Conservation (phyloP, 164 flowering plant species). For the Magnolia changhungtana region DNA sequence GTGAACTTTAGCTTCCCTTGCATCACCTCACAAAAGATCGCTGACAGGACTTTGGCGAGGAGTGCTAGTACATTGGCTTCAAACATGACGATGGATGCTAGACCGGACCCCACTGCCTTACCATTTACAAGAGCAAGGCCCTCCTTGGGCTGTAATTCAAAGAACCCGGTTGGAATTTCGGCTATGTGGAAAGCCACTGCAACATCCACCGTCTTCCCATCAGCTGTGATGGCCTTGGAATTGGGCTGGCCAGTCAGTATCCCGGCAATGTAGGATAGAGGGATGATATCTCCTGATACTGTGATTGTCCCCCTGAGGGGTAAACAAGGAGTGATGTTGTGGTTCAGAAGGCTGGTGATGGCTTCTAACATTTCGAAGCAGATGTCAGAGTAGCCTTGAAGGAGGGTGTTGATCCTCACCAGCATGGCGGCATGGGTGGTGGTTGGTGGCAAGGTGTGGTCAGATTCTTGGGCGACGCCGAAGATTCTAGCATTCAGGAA, state of each 20-base stretch:
- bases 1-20: too few relatives aligned
- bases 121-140: too few relatives aligned
- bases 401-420: constrained; percentile 62
- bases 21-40: too few relatives aligned
- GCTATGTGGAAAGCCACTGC: constrained; percentile 38
- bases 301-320: constrained; percentile 62
- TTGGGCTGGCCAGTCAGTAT: constrained; percentile 56
- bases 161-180: constrained; percentile 41
- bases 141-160: constrained; percentile 60
- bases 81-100: too few relatives aligned
- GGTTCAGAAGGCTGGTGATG: constrained; percentile 43
- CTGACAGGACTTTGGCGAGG: too few relatives aligned
- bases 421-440: too few relatives aligned
- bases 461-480: too few relatives aligned
- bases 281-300: constrained; percentile 33
- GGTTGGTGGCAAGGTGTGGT: too few relatives aligned
- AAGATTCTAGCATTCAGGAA: too few relatives aligned
- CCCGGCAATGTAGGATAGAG: constrained; percentile 52
- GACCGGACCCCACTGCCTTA: too few relatives aligned
- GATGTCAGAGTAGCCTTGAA: constrained; percentile 69
- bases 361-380: constrained; percentile 60
- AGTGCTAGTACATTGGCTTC: too few relatives aligned
- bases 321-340: constrained; percentile 48
- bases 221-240: constrained; percentile 40
- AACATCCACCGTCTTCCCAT: constrained; percentile 36